Conservation (phyloP, 306 rosid species). For the Dryas drummondii region DNA sequence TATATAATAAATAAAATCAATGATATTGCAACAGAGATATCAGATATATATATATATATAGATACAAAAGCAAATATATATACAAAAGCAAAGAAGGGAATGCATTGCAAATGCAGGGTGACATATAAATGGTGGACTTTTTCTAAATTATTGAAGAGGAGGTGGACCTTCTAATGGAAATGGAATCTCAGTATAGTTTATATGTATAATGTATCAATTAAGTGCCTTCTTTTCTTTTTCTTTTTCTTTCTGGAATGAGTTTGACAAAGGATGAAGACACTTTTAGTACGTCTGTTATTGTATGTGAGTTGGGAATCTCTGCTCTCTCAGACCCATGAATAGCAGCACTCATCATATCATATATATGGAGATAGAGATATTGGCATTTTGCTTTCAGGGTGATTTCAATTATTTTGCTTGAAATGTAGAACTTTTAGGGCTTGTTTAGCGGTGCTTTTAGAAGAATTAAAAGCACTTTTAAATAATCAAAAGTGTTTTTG, state of each 20-base stretch:
- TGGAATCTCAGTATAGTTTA: background rate
- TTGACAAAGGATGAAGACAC: background rate
- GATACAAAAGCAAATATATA: background rate
- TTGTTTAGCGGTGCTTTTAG: too few relatives aligned
- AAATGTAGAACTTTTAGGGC: background rate
- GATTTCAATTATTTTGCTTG: background rate
- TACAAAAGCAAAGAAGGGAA: background rate
- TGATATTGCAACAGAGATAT: too few relatives aligned
- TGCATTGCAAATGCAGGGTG: background rate
- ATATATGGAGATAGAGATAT: background rate
- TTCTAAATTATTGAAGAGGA: background rate
- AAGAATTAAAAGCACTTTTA: too few relatives aligned
- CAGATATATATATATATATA: too few relatives aligned
- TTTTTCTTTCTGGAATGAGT: constrained; percentile 6
- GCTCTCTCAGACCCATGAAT: constrained; percentile 26
- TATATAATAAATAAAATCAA: too few relatives aligned
- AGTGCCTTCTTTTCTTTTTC: background rate
- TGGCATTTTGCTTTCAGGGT: background rate
- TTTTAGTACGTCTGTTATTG: background rate
- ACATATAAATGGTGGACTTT: background rate
- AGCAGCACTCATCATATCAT: background rate
- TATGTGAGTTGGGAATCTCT: constrained; percentile 19
- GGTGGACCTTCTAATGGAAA: background rate
- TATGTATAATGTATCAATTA: background rate
- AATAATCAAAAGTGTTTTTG: too few relatives aligned